These are phyloP conservation scores for Phytophthora hibernalis DNA, from an alignment of 352 stramenopile genomes.

Conservation along the genomic window DNA sequence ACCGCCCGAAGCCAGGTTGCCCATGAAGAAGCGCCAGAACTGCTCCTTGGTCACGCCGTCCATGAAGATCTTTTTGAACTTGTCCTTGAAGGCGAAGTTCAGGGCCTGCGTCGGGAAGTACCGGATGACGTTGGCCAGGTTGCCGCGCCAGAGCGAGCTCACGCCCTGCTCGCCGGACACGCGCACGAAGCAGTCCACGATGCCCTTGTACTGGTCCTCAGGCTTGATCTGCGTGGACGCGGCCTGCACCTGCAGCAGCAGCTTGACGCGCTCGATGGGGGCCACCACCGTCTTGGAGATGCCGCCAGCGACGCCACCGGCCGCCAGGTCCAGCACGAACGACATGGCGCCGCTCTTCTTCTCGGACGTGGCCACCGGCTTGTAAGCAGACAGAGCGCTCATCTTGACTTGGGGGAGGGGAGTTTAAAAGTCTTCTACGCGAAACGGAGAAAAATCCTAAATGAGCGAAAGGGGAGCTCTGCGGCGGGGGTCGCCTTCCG, in stretches of 20 bases:
- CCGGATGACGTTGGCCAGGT: slow-evolving; percentile 93
- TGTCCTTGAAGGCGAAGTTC: slow-evolving; percentile 96
- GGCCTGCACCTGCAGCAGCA: slow-evolving; percentile 92
- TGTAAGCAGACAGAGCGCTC: slow-evolving; percentile 80
- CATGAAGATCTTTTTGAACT: slow-evolving; percentile 93
- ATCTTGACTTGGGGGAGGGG: slow-evolving; percentile 54
- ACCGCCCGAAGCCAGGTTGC: slow-evolving; percentile 98
- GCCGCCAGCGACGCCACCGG: slow-evolving; percentile 84
- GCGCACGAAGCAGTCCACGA: slow-evolving; percentile 91
- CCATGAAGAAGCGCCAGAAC: slow-evolving; percentile 98
- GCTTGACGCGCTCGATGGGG: slow-evolving; percentile 93
- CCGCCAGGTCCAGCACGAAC: slow-evolving; percentile 87
- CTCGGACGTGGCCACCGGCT: slow-evolving; percentile 82
- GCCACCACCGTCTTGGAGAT: slow-evolving; percentile 93
- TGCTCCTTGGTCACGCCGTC: slow-evolving; percentile 94
- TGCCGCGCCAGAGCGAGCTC: slow-evolving; percentile 91
- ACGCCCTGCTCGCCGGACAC: slow-evolving; percentile 91
- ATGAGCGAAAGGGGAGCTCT: slow-evolving; percentile 43
- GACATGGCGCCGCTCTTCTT: slow-evolving; percentile 61
- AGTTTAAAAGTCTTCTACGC: slow-evolving; percentile 59
- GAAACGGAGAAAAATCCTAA: slow-evolving; percentile 88
- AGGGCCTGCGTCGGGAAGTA: slow-evolving; percentile 94
- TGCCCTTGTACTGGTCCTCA: slow-evolving; percentile 93
- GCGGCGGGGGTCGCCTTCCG: slow-evolving; percentile 40
- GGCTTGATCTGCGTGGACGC: slow-evolving; percentile 92